Evolutionary conservation across 1,139 yeast genomes (phyloP).

Genomic region (Sugiyamaella japonica): DNA sequence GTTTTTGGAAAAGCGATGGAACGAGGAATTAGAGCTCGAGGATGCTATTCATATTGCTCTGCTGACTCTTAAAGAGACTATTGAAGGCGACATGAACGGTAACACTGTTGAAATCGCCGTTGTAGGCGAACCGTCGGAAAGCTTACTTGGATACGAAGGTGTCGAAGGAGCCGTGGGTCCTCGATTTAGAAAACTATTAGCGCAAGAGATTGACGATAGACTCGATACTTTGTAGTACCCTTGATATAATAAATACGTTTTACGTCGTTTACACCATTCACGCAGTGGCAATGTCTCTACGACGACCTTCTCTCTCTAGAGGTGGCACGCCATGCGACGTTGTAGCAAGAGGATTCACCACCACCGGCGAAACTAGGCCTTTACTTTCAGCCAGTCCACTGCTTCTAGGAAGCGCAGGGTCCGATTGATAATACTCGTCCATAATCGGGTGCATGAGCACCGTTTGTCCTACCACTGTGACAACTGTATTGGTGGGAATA

Average conservation of each 20-base stretch:
- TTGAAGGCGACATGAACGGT: slow-evolving; percentile 97
- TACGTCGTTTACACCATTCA: too few species aligned
- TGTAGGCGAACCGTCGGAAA: slow-evolving; percentile 81
- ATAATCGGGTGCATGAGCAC: slow-evolving; percentile 86
- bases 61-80: slow-evolving; percentile 90
- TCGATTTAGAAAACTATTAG: slow-evolving; percentile 75
- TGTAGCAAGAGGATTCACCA: slow-evolving; percentile 40
- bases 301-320: slow-evolving; percentile 79
- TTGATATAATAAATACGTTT: background rate
- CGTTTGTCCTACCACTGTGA: slow-evolving; percentile 83
- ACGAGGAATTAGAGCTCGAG: slow-evolving; percentile 91
- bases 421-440: slow-evolving; percentile 83
- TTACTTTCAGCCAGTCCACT: slow-evolving; percentile 83
- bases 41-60: slow-evolving; percentile 98
- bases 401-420: slow-evolving; percentile 66
- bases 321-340: slow-evolving; percentile 71
- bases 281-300: slow-evolving; percentile 24
- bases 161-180: slow-evolving; percentile 79
- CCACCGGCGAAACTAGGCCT: slow-evolving; percentile 84
- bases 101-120: slow-evolving; percentile 92
- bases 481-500: slow-evolving; percentile 85
- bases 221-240: slow-evolving; percentile 69
- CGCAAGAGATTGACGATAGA: slow-evolving; percentile 94
- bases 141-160: slow-evolving; percentile 80
- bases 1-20: slow-evolving; percentile 97